Base-by-base conservation (phyloP, 2,329 filamentous ascomycete species). In the Neopestalotiopsis rosae region DNA sequence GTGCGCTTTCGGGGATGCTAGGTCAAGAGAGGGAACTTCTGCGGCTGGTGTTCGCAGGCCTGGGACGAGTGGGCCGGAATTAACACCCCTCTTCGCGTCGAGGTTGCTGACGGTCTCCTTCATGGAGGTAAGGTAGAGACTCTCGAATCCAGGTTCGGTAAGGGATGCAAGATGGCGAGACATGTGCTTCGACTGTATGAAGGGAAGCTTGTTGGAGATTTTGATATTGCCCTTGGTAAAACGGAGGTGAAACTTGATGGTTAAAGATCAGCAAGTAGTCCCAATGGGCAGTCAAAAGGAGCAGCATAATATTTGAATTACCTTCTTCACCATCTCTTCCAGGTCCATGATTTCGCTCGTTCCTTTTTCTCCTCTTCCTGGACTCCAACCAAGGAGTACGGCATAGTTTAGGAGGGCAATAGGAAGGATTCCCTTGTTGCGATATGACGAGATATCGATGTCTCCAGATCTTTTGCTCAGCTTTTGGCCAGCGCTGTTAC, bases 161-260 rank as follows among this genome's bases (percentile, higher is more conserved):
- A 65, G 38, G 7, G 49, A 13, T 52, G 28, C 14, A 17, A 67
- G 14, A 5, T 71, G 57, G 28, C 68, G 68, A 30, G 65, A 20
- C n/a, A 40, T 61, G 38, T 67, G 65, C n/a, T 67, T 67, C 20
- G 71, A 73, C 62, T 98, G 94, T 63, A 98, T 87, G 78, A 91
- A 94, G 74, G 89, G 87, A 17, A 98, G 86, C 77, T 98, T 99
- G 63, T 90, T 89, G 24, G 92, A 90, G 20, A 98, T 93, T 14
- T 92, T 91, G 6, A 95, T 94, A 78, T 98, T 95, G 10, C 95
- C 95, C 74, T 92, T 93, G 3, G 94, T 98, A 81, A 98, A 97
- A 76, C 94, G 94, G 72, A 97, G 86, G 61, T 91, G 90, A 77
- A 98, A 95, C 88, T 94, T 69, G 17, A 58, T 4, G 30, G 12